These are phyloP conservation scores for Ustilago xerochloae DNA, from an alignment of 1,284 basidiomycete species.

Conservation along the genomic window DNA sequence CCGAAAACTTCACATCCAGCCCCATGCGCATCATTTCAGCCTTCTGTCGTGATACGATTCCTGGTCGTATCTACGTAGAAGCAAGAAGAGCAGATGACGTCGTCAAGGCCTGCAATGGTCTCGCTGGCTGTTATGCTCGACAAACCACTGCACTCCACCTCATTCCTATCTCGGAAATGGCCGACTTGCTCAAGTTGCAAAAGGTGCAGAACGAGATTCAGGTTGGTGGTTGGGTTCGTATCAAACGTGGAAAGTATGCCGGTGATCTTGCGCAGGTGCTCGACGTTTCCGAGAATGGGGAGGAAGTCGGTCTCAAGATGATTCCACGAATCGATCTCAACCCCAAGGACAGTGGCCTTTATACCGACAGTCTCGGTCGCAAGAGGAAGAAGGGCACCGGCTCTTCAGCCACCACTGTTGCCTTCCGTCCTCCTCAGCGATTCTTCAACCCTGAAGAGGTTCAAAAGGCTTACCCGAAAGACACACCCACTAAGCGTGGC, in stretches of 20 bases:
- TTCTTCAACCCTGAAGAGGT: slow-evolving; percentile 96
- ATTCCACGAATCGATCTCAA: slow-evolving; percentile 96
- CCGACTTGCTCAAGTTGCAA: slow-evolving; percentile 92
- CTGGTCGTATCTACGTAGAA: slow-evolving; percentile 95
- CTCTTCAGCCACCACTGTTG: slow-evolving; percentile 56
- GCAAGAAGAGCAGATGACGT: slow-evolving; percentile 89
- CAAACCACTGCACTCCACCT: slow-evolving; percentile 78
- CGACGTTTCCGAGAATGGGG: slow-evolving; percentile 91
- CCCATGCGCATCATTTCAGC: slow-evolving; percentile 89
- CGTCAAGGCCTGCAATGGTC: slow-evolving; percentile 83
- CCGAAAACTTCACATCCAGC: slow-evolving; percentile 70
- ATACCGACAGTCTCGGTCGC: slow-evolving; percentile 68
- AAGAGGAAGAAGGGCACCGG: slow-evolving; percentile 67
- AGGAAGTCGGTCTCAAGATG: slow-evolving; percentile 92
- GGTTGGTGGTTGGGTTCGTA: slow-evolving; percentile 92
- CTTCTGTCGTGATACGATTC: slow-evolving; percentile 93
- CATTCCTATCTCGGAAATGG: slow-evolving; percentile 98
- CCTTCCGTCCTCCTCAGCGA: slow-evolving; percentile 85
- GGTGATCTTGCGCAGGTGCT: slow-evolving; percentile 96
- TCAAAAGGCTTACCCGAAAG: slow-evolving; percentile 82
- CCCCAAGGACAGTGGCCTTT: slow-evolving; percentile 63
- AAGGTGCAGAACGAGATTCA: slow-evolving; percentile 88
- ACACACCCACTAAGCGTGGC: slow-evolving; percentile 71
- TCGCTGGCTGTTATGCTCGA: slow-evolving; percentile 84
- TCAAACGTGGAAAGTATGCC: slow-evolving; percentile 91